Conservation (phyloP, 495 filamentous ascomycete genomes). For the Annulohypoxylon stygium region DNA sequence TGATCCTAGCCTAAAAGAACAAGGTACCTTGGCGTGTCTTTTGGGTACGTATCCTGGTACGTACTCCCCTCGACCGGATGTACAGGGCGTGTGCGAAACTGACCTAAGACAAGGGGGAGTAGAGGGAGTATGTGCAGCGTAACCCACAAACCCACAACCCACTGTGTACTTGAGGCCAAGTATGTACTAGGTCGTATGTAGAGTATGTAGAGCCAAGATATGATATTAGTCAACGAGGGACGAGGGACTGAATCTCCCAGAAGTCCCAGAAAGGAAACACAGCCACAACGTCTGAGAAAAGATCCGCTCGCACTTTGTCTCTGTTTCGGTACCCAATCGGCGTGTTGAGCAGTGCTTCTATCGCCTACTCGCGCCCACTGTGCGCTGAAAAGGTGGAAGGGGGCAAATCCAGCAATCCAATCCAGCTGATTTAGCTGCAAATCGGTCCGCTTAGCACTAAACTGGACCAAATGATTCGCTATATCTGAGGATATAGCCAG, state of each 20-base stretch:
- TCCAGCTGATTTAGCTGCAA: conserved; percentile 35
- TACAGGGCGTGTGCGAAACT: conserved; percentile 36
- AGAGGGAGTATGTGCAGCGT: conserved; percentile 38
- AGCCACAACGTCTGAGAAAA: conserved; percentile 50
- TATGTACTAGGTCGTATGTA: background rate
- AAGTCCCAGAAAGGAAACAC: conserved; percentile 22
- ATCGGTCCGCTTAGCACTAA: conserved; percentile 19
- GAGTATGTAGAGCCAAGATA: background rate
- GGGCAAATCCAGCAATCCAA: conserved; percentile 1
- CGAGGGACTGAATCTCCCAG: background rate
- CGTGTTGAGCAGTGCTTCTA: conserved; percentile 6
- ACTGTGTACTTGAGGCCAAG: conserved; percentile 1
- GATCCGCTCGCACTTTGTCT: conserved; percentile 52
- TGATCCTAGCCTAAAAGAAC: conserved; percentile 48
- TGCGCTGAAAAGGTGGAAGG: conserved; percentile 19
- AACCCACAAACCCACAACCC: background rate
- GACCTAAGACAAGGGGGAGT: conserved; percentile 38
- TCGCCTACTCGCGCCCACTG: conserved; percentile 24
- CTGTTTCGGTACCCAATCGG: conserved; percentile 44
- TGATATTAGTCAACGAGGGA: conserved; percentile 39
- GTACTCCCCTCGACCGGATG: conserved; percentile 13
- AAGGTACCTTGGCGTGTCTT: conserved; percentile 39
- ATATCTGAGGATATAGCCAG: background rate
- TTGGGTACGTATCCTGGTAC: conserved; percentile 29
- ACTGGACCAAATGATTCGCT: conserved; percentile 21